A percentile compares a stretch with the other conserved stretches of the same genome.
Evolutionary conservation across 2,329 filamentous ascomycete genomes (phyloP).

Genomic region (Botrytis cinerea): DNA sequence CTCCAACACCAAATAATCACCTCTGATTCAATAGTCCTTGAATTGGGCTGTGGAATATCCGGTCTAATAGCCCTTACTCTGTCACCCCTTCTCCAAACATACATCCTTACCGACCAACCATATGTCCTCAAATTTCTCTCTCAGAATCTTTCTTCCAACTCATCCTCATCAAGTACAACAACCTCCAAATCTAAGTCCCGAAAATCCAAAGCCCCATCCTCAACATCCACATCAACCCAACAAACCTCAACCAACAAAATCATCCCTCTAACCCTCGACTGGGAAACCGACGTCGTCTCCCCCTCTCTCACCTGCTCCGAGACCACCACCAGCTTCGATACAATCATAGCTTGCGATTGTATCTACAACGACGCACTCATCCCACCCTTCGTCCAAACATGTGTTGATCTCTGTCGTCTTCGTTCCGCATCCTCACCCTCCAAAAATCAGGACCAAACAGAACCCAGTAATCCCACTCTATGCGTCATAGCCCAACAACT

Average conservation of each 20-base stretch:
- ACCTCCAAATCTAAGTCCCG: constrained; percentile 21
- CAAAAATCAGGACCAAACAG: constrained; percentile 16
- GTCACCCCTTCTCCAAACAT: constrained; percentile 58
- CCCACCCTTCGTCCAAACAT: constrained; percentile 78
- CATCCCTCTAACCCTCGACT: constrained; percentile 62
- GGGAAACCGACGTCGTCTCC: constrained; percentile 59
- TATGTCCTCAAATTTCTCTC: constrained; percentile 80
- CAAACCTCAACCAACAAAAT: constrained; percentile 11
- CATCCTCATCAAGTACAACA: constrained; percentile 17
- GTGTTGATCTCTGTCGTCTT: constrained; percentile 70
- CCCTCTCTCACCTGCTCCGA: constrained; percentile 36
- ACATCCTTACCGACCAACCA: constrained; percentile 82
- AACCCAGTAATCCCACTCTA: constrained; percentile 55
- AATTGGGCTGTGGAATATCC: constrained; percentile 87
- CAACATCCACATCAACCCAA: neutral
- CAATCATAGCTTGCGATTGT: constrained; percentile 85
- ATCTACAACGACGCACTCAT: constrained; percentile 92
- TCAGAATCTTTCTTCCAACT: constrained; percentile 68
- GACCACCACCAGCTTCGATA: constrained; percentile 59
- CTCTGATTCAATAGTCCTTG: constrained; percentile 53
- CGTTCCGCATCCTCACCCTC: constrained; percentile 40
- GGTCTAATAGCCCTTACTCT: constrained; percentile 74
- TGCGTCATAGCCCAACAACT: constrained; percentile 89
- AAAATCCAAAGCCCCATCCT: constrained; percentile 33
- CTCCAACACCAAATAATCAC: constrained; percentile 4